A percentile compares a stretch with the other conserved stretches of the same genome.
These are phyloP conservation scores for Thuja plicata DNA, from an alignment of 83 land plant species.

Conservation along the genomic window DNA sequence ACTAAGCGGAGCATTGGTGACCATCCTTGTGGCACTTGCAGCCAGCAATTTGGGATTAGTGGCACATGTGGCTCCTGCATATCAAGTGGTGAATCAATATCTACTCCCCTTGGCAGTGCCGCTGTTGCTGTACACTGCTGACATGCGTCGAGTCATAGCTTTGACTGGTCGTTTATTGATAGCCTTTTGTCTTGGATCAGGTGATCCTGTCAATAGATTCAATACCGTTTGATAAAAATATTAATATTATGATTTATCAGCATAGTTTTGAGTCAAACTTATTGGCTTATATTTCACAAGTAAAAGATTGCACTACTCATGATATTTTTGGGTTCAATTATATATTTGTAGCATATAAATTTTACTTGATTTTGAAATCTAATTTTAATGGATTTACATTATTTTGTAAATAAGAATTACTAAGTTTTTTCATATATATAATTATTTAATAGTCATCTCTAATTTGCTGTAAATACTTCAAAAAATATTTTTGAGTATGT, in stretches of 20 bases:
- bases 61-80: slow-evolving; percentile 65
- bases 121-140: slow-evolving; percentile 77
- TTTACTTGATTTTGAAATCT: not conserved
- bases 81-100: slow-evolving; percentile 61
- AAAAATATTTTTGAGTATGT: not conserved
- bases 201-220: slow-evolving; percentile 25
- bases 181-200: slow-evolving; percentile 88
- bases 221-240: not conserved
- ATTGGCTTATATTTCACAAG: too few relatives aligned
- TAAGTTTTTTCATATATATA: not conserved
- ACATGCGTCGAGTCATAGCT: slow-evolving; percentile 63
- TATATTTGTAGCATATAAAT: not conserved
- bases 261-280: too few relatives aligned
- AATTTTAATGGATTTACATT: not conserved
- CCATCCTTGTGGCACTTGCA: slow-evolving; percentile 78
- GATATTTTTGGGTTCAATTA: not conserved
- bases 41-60: slow-evolving; percentile 84
- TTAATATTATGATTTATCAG: too few relatives aligned
- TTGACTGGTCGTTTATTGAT: slow-evolving; percentile 80
- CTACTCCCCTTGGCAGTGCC: slow-evolving; percentile 87
- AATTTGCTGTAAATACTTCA: not conserved
- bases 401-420: not conserved
- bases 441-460: not conserved
- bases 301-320: too few relatives aligned
- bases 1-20: slow-evolving; percentile 87